Conservation (phyloP, 768 basidiomycete genomes). For the Cystofilobasidium ferigula region DNA sequence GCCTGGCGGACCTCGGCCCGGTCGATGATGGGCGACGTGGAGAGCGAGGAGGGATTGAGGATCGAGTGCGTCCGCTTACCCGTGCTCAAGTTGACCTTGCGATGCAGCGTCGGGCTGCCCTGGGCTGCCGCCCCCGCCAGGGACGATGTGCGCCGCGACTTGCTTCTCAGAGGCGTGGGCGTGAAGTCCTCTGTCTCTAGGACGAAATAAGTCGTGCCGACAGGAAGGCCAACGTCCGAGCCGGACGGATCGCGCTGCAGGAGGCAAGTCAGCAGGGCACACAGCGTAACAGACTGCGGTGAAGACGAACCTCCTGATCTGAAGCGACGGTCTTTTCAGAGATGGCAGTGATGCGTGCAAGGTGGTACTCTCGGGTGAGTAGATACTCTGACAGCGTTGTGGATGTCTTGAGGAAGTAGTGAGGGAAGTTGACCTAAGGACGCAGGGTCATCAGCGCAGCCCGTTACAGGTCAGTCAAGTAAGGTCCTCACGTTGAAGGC, state of each 20-base stretch:
- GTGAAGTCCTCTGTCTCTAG: slow-evolving; percentile 21
- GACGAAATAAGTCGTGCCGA: slow-evolving; percentile 13
- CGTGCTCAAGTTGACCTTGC: background rate
- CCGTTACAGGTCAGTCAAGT: background rate
- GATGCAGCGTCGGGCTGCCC: background rate
- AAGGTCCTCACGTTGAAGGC: slow-evolving; percentile 76
- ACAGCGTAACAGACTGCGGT: background rate
- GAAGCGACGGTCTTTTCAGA: slow-evolving; percentile 20
- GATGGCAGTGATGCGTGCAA: slow-evolving; percentile 17
- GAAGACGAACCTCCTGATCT: background rate
- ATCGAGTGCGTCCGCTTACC: background rate
- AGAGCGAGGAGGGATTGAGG: background rate
- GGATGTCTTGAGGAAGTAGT: slow-evolving; percentile 87
- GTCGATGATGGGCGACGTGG: slow-evolving; percentile 2
- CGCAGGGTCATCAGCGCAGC: background rate
- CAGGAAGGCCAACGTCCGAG: slow-evolving; percentile 12
- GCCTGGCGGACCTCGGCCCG: background rate
- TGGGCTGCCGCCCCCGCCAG: slow-evolving; percentile 51
- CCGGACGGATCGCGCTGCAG: slow-evolving; percentile 9
- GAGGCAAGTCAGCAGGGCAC: background rate
- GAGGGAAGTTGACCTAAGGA: slow-evolving; percentile 75
- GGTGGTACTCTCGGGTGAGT: slow-evolving; percentile 24
- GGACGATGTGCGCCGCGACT: slow-evolving; percentile 10
- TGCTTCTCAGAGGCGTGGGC: slow-evolving; percentile 11
- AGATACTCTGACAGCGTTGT: slow-evolving; percentile 61